phyloP scores from a whole-genome alignment of 768 basidiomycete species.

The Auricularia cornea region DNA sequence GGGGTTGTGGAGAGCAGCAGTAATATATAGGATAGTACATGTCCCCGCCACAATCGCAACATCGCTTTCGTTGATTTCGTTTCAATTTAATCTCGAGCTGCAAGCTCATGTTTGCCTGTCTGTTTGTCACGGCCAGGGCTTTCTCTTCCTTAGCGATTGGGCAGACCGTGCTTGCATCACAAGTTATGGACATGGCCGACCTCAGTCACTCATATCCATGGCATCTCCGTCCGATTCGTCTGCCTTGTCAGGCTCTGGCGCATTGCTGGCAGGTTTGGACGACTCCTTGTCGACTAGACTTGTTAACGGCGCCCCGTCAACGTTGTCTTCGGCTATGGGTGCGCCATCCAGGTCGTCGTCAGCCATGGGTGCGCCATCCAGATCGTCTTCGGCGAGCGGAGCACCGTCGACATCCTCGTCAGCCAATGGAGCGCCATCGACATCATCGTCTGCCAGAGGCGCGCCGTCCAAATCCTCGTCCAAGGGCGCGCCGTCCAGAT shows the following conservation, averaged over 20 bases:
- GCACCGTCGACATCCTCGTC: constrained; percentile 17
- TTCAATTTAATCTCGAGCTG: neutral
- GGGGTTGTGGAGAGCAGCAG: neutral
- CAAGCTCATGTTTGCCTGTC: neutral
- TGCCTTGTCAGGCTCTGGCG: too few relatives aligned
- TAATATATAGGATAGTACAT: constrained; percentile 2
- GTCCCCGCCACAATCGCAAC: neutral
- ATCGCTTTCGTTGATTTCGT: neutral
- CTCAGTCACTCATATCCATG: too few relatives aligned
- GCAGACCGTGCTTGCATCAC: too few relatives aligned
- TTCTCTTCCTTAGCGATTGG: too few relatives aligned
- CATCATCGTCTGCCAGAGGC: constrained; percentile 25
- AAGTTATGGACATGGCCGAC: too few relatives aligned
- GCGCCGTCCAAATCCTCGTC: constrained; percentile 26
- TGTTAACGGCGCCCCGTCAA: neutral
- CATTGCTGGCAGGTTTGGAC: too few relatives aligned
- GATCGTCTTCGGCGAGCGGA: constrained; percentile 7
- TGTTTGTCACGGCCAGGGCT: too few relatives aligned
- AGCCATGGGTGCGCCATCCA: constrained; percentile 3
- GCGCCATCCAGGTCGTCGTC: neutral
- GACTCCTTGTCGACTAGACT: too few relatives aligned
- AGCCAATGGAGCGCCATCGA: constrained; percentile 5
- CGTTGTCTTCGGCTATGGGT: neutral
- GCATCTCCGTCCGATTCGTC: too few relatives aligned
- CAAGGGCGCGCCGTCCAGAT: neutral